phyloP scores from a whole-genome alignment of 1,284 basidiomycete genomes.

The Tetrapyrgos nigripes region DNA sequence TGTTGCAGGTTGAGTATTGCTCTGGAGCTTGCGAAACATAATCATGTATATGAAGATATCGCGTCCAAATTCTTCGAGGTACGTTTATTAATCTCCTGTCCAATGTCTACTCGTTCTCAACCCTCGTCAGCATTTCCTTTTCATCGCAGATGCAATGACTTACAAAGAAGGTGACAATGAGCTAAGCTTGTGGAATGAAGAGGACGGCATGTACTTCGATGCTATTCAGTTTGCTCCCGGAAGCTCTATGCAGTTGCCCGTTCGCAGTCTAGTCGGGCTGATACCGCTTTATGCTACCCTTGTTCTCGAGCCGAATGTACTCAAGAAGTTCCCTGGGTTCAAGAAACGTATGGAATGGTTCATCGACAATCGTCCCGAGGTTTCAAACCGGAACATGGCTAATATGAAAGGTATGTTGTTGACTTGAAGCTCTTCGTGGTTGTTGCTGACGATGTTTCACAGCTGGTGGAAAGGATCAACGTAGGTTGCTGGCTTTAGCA shows the following conservation, averaged over 20 bases:
- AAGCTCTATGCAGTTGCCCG: constrained; percentile 88
- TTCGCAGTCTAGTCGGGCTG: constrained; percentile 92
- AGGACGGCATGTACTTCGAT: constrained; percentile 98
- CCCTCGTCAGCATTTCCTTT: constrained; percentile 84
- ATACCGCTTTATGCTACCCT: constrained; percentile 96
- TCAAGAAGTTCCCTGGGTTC: constrained; percentile 95
- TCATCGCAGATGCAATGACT: constrained; percentile 98
- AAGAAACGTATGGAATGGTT: constrained; percentile 99
- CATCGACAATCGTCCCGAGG: constrained; percentile 88
- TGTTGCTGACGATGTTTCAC: constrained; percentile 15
- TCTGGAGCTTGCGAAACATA: constrained; percentile 97
- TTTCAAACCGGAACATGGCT: constrained; percentile 93
- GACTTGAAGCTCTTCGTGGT: not conserved
- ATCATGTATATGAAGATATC: constrained; percentile 97
- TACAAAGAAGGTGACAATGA: constrained; percentile 81
- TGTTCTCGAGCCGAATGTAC: constrained; percentile 88
- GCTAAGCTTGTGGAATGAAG: constrained; percentile 91
- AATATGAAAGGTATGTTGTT: constrained; percentile 82
- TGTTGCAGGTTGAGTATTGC: constrained; percentile 89
- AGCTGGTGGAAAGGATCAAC: constrained; percentile 86
- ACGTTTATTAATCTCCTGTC: constrained; percentile 25
- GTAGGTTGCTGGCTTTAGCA: constrained; percentile 88
- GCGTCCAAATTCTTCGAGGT: constrained; percentile 99
- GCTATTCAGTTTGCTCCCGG: constrained; percentile 91
- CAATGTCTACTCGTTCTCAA: constrained; percentile 5